A percentile compares a stretch with the other conserved stretches of the same genome.
Conservation (phyloP, 139 green algal genomes). For the Pseudopediastrum boryanum region DNA sequence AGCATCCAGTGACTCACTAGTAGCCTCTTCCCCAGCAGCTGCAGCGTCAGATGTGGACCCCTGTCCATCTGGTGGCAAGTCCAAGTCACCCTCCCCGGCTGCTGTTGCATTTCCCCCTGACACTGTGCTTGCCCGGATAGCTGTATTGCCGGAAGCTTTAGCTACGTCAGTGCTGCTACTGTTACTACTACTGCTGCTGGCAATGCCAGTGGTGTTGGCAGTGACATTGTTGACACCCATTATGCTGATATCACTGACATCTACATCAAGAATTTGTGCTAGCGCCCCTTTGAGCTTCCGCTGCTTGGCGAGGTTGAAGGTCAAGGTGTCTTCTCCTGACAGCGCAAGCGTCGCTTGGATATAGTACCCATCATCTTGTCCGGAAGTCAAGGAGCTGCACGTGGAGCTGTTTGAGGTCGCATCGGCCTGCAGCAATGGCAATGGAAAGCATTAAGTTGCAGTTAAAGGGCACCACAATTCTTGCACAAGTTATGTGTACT, state of each 20-base stretch:
- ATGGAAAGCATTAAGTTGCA: not conserved
- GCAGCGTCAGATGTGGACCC: no score
- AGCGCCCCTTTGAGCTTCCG: slow-evolving; percentile 37
- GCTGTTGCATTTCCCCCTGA: no score
- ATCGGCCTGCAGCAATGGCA: slow-evolving; percentile 12
- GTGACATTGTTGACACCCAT: not conserved
- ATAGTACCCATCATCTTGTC: not conserved
- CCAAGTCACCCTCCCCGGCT: no score
- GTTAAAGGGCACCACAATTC: not conserved
- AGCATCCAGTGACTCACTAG: no score
- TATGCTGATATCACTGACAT: slow-evolving; percentile 18
- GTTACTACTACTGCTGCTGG: no score
- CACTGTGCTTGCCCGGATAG: no score
- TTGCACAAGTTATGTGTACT: not conserved
- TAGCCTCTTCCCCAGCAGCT: no score
- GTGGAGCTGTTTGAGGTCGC: slow-evolving; percentile 2
- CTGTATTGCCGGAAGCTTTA: no score
- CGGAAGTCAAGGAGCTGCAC: not conserved
- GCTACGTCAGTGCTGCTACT: not conserved
- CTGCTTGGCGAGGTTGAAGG: slow-evolving; percentile 35
- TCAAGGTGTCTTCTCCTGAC: not conserved
- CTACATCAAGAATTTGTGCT: slow-evolving; percentile 24
- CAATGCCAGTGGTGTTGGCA: no score
- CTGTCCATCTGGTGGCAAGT: no score
- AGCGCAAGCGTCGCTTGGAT: slow-evolving; percentile 9